These are phyloP conservation scores for Knoxia roxburghii DNA, from an alignment of 257 asterid genomes.

Conservation along the genomic window DNA sequence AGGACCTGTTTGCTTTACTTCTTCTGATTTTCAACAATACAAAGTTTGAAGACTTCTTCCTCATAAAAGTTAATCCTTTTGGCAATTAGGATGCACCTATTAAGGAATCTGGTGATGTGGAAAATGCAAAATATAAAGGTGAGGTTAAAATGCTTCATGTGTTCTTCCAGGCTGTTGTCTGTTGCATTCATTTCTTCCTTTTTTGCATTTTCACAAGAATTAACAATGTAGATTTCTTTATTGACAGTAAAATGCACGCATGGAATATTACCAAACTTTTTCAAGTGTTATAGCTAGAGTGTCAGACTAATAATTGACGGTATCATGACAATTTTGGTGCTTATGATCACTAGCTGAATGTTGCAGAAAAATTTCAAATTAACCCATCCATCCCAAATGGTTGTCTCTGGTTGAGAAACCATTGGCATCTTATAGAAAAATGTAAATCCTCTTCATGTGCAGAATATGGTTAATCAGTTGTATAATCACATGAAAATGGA, in stretches of 20 bases:
- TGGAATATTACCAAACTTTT: too few species aligned
- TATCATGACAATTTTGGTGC: background rate
- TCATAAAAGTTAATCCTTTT: constrained; percentile 19
- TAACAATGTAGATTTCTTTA: background rate
- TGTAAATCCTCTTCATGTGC: too few species aligned
- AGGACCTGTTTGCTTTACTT: constrained; percentile 14
- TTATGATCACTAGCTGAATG: background rate
- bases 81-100: constrained; percentile 84
- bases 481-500: too few species aligned
- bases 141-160: background rate
- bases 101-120: constrained; percentile 89
- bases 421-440: background rate
- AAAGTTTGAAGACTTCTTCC: constrained; percentile 21
- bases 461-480: too few species aligned
- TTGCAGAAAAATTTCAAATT: too few species aligned
- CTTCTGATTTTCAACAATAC: constrained; percentile 14
- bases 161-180: background rate
- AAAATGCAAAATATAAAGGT: constrained; percentile 81
- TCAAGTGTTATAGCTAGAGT: background rate
- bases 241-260: background rate
- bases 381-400: background rate
- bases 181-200: background rate
- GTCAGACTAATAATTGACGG: background rate
- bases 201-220: background rate
- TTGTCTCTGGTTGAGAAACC: background rate